Base-by-base conservation (phyloP, 108 stramenopile genomes). In the Skeletonema grethae region DNA sequence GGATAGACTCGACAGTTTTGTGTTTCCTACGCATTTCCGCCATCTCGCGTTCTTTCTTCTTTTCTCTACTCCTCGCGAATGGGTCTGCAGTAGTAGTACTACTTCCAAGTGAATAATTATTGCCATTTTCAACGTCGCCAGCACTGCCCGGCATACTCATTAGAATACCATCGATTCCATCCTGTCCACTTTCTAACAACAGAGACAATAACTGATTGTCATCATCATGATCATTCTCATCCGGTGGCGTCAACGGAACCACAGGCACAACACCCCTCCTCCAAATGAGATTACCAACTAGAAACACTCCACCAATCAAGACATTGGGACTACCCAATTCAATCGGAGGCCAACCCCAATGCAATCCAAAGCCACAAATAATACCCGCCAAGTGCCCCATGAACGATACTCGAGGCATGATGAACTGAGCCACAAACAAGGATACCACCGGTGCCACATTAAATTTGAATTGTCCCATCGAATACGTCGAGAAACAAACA, bases 301-400 rank as follows among this genome's bases (percentile, higher is more conserved):
- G 30, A 72, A 76, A 86, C 9, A 88, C 62, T 8, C 79, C 62
- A n/a, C 90, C 88, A 53, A 87, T 77, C 66, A 84, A 71, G 7
- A 91, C 79, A 62, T 76, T 75, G 5, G 92, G 87, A 64, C 84
- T 83, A 25, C 83, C 68, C 32, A 81, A 66, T 39, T 84, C 88
- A 53, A 89, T 67, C 3, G 91, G 87, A 25, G 90, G 73, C 58
- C 88, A 35, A 5, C 78, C 73, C 94, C 94, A 95, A 70, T 92
- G 87, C 71, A 85, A 69, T 9, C 75, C 38, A 58, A 91, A 95
- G 4, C 91, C 94, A 13, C 87, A 79, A 5, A 89, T 25, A 55
- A 92, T 84, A 6, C 94, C 94, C 30, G 91, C 88, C 56, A 95
- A 80, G 63, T 95, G 94, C 11, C 94, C 94, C 56, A 87, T 72